Evolutionary conservation across 345 rosid species (phyloP).

Genomic region (Corymbia maculata): DNA sequence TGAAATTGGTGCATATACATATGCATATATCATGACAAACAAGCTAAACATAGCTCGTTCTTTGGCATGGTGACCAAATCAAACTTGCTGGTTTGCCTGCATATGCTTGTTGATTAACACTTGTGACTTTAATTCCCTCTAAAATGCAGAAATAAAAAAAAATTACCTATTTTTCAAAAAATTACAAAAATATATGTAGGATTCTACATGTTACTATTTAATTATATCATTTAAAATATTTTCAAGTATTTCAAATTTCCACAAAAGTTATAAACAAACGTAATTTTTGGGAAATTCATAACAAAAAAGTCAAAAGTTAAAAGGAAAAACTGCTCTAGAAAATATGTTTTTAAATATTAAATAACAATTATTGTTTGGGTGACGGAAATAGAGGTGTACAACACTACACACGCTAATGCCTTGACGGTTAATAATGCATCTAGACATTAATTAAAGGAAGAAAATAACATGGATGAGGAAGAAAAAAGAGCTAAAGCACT

Average conservation of each 20-base stretch:
- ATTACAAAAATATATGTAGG: background rate
- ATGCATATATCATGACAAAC: background rate
- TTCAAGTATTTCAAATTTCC: background rate
- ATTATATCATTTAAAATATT: background rate
- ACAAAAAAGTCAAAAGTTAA: background rate
- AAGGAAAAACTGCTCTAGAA: background rate
- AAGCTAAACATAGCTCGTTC: background rate
- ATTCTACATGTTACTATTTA: background rate
- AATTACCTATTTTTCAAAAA: background rate
- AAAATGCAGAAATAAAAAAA: background rate
- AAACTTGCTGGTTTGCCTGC: background rate
- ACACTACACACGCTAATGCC: background rate
- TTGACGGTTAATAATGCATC: background rate
- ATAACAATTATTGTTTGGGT: background rate
- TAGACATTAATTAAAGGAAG: constrained; percentile 16
- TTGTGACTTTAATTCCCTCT: background rate
- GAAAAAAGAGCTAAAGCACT: constrained; percentile 63
- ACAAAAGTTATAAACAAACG: background rate
- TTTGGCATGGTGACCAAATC: background rate
- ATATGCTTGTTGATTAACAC: background rate
- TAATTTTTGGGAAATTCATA: background rate
- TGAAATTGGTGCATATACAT: background rate
- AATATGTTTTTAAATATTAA: background rate
- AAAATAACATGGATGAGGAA: constrained; percentile 38
- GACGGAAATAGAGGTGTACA: background rate